Conservation (phyloP, 2,329 filamentous ascomycete genomes). For the Fusarium chlamydosporum region DNA sequence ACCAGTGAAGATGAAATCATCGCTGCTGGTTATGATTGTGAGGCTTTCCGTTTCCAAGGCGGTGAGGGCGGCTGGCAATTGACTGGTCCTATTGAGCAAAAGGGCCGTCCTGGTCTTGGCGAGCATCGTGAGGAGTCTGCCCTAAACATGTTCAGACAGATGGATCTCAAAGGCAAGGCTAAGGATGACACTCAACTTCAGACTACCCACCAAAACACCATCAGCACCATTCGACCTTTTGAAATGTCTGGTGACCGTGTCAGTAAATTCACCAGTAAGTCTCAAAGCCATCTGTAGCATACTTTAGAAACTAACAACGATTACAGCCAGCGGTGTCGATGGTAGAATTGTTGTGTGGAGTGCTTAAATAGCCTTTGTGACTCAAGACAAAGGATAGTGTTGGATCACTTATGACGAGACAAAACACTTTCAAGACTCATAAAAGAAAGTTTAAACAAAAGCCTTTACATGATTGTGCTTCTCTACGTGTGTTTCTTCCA, state of each 20-base stretch:
- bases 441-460: not conserved
- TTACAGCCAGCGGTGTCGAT: constrained; percentile 82
- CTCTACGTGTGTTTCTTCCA: too few relatives aligned
- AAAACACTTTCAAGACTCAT: not conserved
- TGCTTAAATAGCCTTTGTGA: constrained; percentile 60
- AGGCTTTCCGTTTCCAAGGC: constrained; percentile 91
- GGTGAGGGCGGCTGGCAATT: constrained; percentile 86
- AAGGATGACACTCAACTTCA: constrained; percentile 95
- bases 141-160: constrained; percentile 97
- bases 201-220: constrained; percentile 97
- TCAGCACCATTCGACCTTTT: constrained; percentile 85
- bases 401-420: not conserved
- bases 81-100: constrained; percentile 82
- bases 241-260: constrained; percentile 75
- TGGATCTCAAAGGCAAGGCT: constrained; percentile 95
- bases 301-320: constrained; percentile 47
- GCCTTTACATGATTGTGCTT: too few relatives aligned
- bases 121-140: constrained; percentile 87
- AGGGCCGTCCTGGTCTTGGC: constrained; percentile 72
- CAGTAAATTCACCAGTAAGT: constrained; percentile 88
- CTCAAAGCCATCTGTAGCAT: constrained; percentile 2
- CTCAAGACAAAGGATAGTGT: constrained; percentile 12
- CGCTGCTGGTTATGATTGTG: constrained; percentile 90
- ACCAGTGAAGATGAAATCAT: constrained; percentile 93
- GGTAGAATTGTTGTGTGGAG: constrained; percentile 86